A percentile compares a stretch with the other conserved stretches of the same genome.
Evolutionary conservation across 1,139 yeast species (phyloP).

Genomic region (Geotrichum carabidarum): DNA sequence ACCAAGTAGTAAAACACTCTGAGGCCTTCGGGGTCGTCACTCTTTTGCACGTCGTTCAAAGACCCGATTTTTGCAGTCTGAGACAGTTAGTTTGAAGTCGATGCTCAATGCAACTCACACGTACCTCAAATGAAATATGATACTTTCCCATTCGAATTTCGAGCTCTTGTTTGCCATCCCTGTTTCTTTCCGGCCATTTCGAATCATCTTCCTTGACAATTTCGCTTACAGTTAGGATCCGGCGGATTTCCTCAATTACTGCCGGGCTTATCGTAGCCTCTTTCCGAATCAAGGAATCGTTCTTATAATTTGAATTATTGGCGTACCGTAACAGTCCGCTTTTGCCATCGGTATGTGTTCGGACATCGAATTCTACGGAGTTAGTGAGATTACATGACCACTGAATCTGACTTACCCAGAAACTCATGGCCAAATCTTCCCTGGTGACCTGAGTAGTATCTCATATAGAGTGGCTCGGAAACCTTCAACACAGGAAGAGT

Average conservation of each 20-base stretch:
- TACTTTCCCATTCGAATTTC: conserved; percentile 41
- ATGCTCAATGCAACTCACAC: conserved; percentile 6
- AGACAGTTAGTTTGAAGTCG: neutral
- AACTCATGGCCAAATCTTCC: conserved; percentile 48
- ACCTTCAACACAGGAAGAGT: neutral
- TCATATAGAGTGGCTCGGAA: conserved; percentile 37
- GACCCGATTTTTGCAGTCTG: conserved; percentile 42
- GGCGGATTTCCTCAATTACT: conserved; percentile 38
- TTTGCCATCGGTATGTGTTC: conserved; percentile 34
- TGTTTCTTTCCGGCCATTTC: conserved; percentile 42
- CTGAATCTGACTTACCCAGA: conserved; percentile 29
- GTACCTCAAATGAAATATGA: conserved; percentile 38
- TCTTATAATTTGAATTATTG: conserved; percentile 45
- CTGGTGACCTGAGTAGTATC: conserved; percentile 44
- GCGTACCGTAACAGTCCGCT: conserved; percentile 42
- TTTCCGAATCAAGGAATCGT: conserved; percentile 43
- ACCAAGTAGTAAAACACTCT: conserved; percentile 44
- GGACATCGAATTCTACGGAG: conserved; percentile 40
- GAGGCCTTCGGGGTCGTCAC: conserved; percentile 44
- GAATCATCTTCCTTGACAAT: conserved; percentile 42
- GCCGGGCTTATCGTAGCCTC: conserved; percentile 39
- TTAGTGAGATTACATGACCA: neutral
- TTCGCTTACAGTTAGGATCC: conserved; percentile 40
- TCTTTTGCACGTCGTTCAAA: conserved; percentile 39
- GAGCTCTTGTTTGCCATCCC: conserved; percentile 45